These are phyloP conservation scores for Russula vinacea DNA, from an alignment of 768 basidiomycete species.

Conservation along the genomic window DNA sequence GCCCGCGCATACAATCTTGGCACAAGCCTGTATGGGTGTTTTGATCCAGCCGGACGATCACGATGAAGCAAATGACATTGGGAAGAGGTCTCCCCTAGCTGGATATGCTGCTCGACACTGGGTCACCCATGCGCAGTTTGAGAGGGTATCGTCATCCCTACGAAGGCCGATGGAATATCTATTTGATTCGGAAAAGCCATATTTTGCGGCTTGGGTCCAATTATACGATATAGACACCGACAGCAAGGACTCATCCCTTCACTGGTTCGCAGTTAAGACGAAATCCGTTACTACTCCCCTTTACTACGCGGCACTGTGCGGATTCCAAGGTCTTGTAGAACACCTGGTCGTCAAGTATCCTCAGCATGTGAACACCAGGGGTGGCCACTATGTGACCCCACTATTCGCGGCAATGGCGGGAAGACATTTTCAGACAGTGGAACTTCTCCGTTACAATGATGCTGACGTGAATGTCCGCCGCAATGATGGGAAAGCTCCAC, in stretches of 20 bases:
- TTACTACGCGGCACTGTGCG: conserved; percentile 1
- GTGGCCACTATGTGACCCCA: not conserved
- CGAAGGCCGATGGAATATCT: not conserved
- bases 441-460: not conserved
- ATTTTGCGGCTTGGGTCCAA: not conserved
- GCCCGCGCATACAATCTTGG: not conserved
- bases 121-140: not conserved
- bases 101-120: not conserved
- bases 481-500: not conserved
- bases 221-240: not conserved
- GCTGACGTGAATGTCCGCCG: not conserved
- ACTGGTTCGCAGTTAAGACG: not conserved
- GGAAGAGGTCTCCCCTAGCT: not conserved
- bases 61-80: not conserved
- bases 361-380: not conserved
- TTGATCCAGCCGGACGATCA: not conserved
- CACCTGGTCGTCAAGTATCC: not conserved
- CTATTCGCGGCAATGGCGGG: not conserved
- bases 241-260: not conserved
- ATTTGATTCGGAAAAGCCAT: not conserved
- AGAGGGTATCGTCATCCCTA: not conserved
- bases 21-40: not conserved
- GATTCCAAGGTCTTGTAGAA: not conserved
- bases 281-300: not conserved
- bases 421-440: not conserved